Evolutionary conservation across 257 asterid genomes (phyloP), one percentile per base, ranked within the genome.

Genomic region (Nicotiana obtusifolia): DNA sequence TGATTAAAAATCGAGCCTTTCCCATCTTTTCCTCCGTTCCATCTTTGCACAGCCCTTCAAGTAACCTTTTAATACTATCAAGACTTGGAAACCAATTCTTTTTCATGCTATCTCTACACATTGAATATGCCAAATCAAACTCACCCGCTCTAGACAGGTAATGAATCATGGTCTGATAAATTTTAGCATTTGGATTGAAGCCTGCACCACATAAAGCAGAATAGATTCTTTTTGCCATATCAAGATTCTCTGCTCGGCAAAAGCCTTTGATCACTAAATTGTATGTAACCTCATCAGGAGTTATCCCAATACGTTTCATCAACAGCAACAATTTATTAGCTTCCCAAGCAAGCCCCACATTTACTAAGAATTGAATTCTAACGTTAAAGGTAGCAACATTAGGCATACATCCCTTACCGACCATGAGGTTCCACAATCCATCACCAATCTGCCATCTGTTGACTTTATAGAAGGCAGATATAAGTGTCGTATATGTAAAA

Each of bases 201-300:
- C 97, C 98, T 28, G 82, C 87, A 20, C 41, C 79, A 33, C 71
- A 88, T 53, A 94, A 85, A 76, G 88, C 88, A 24, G 91, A 88
- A 86, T 89, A 92, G 37, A 90, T 89, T 82, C 88, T 86, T 88
- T 86, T 87, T 33, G 93, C 97, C 97, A 88, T 91, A 35, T 87
- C 89, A 60, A 81, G 76, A 79, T 35, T 85, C 31, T 94, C 92
- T 3, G 90, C 88, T 26, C 71, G 86, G 84, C 83, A 89, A 84
- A 92, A 92, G 22, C 97, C 98, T 86, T 94, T 94, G 17, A 94
- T 92, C 88, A 94, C 94, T 86, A 94, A 86, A 86, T 92, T 94
- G 87, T 88, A 94, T 0, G 98, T 88, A 71, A 89, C 89, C 89
- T 94, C 95, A 77, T 94, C 92, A 0, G 93, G 89, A 81, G 77